Evolutionary conservation across 495 filamentous ascomycete species (phyloP).

Genomic region (Daldinia childiae): DNA sequence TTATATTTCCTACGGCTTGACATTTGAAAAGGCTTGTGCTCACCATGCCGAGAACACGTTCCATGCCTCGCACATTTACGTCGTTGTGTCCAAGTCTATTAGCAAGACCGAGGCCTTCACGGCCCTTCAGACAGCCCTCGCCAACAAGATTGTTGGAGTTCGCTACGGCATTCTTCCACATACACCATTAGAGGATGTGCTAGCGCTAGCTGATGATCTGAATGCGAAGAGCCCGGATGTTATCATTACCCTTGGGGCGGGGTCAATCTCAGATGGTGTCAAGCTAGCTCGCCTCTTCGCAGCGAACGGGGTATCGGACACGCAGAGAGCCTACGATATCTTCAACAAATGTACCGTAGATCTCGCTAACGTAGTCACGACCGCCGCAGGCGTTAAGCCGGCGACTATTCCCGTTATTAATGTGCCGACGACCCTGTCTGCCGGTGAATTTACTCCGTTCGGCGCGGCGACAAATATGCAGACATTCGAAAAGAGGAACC

Average conservation of each 20-base stretch:
- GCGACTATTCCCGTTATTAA: slow-evolving; percentile 65
- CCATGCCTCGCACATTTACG: slow-evolving; percentile 62
- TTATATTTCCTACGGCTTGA: slow-evolving; percentile 60
- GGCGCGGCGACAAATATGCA: slow-evolving; percentile 65
- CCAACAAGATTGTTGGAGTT: slow-evolving; percentile 60
- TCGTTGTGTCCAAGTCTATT: slow-evolving; percentile 69
- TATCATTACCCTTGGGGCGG: slow-evolving; percentile 69
- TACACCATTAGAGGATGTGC: slow-evolving; percentile 67
- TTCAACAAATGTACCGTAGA: slow-evolving; percentile 44
- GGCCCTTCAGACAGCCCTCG: slow-evolving; percentile 56
- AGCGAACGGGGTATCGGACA: slow-evolving; percentile 58
- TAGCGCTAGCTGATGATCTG: slow-evolving; percentile 63
- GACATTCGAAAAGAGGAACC: slow-evolving; percentile 63
- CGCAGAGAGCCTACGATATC: slow-evolving; percentile 57
- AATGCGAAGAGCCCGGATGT: slow-evolving; percentile 61
- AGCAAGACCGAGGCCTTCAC: slow-evolving; percentile 62
- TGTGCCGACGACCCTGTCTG: slow-evolving; percentile 71
- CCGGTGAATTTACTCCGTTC: slow-evolving; percentile 67
- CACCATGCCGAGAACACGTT: slow-evolving; percentile 63
- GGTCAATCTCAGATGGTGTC: slow-evolving; percentile 68
- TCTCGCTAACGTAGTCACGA: slow-evolving; percentile 8
- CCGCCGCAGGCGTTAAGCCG: slow-evolving; percentile 24
- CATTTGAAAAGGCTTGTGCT: slow-evolving; percentile 60
- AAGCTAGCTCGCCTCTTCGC: slow-evolving; percentile 63
- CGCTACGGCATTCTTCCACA: slow-evolving; percentile 68